Evolutionary conservation across 1,284 basidiomycete species (phyloP).

Genomic region (Caloboletus firmus): DNA sequence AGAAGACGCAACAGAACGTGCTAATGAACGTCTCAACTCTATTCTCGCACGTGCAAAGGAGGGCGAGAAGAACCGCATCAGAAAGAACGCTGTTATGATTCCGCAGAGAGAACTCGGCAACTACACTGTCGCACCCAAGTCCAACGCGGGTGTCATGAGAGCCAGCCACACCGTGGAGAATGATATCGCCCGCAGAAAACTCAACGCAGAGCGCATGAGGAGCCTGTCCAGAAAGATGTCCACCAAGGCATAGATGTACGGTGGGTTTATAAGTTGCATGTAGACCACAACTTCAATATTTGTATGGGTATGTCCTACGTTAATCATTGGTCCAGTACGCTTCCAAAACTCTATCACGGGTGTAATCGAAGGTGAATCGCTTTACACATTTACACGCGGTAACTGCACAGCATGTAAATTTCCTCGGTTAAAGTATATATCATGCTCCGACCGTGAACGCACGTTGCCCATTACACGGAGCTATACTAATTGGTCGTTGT

Average conservation of each 20-base stretch:
- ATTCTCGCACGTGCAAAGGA: slow-evolving; percentile 71
- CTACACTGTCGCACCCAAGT: slow-evolving; percentile 72
- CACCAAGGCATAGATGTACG: slow-evolving; percentile 16
- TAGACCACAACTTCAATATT: background rate
- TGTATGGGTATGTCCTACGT: slow-evolving; percentile 7
- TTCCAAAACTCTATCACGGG: background rate
- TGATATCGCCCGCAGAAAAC: slow-evolving; percentile 68
- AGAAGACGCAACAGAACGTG: slow-evolving; percentile 37
- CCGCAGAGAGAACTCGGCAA: slow-evolving; percentile 67
- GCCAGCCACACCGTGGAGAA: slow-evolving; percentile 54
- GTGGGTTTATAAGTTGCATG: background rate
- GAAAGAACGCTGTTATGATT: slow-evolving; percentile 77
- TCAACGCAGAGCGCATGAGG: slow-evolving; percentile 68
- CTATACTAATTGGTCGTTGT: background rate
- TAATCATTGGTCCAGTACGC: slow-evolving; percentile 1
- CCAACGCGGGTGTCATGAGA: slow-evolving; percentile 48
- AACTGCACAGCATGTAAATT: too few relatives aligned
- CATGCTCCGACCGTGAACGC: background rate
- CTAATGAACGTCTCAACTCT: slow-evolving; percentile 58
- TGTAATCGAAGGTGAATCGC: background rate
- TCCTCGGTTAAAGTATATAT: background rate
- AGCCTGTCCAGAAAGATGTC: slow-evolving; percentile 50
- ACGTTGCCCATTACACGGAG: background rate
- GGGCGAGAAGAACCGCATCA: slow-evolving; percentile 62
- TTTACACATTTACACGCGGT: too few relatives aligned